Evolutionary conservation across 768 basidiomycete genomes (phyloP), one percentile per base, ranked within the genome.

Genomic region (Naganishia antarctica): DNA sequence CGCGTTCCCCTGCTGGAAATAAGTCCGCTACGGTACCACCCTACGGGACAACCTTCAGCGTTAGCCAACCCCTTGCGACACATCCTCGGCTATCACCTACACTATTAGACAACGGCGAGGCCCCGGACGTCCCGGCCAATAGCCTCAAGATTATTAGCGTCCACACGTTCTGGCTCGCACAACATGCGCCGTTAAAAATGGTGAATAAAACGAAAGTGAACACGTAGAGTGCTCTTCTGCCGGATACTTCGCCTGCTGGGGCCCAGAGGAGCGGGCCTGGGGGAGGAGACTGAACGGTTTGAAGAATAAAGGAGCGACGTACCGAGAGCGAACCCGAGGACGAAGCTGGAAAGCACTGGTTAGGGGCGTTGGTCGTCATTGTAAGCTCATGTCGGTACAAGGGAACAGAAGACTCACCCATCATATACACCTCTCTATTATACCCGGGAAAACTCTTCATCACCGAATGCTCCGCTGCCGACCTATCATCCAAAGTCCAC

Each of bases 181-280:
- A 74, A 18, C 66, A 72, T 1, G 73, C 76, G 21, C 76, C 70
- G 21, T 74, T 77, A 71, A 78, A 77, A 47, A 76, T 60, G 46
- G 70, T 69, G 66, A 72, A 78, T 28, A 74, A 57, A 29, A 58
- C 59, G 23, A 72, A 70, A 13, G 70, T 65, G 59, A 71, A 11
- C 29, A 72, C 44, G 71, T 72, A 74, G 67, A 75, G 64, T 0
- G 64, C 49, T 16, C 70, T 64, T 12, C 76, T 65, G 9, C 76
- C 76, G 49, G 67, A 67, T n/a, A 77, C 51, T 59, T 77, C 76
- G 25, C 70, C 69, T 4, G 72, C 48, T 0, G 76, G 76, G 0
- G 78, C 48, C 61, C 61, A 63, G 32, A 63, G 26, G 31, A 63
- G 40, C 1, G 61, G 61, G 13, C 50, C 50, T 51, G 31, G 11